Conservation (phyloP, 2,329 filamentous ascomycete species). For the Talaromyces amestolkiae region DNA sequence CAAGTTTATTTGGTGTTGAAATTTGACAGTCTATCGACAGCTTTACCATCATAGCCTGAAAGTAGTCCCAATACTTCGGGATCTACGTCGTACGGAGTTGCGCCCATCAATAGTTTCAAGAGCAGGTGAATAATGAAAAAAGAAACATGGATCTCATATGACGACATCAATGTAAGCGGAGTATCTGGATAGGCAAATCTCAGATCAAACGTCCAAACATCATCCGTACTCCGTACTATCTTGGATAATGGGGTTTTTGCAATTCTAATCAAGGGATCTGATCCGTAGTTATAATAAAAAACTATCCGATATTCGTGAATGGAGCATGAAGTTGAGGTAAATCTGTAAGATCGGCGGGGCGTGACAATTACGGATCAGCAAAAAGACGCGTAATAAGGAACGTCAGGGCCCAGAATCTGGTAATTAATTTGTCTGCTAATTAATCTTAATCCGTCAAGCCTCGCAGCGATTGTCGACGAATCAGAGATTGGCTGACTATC, state of each 20-base stretch:
- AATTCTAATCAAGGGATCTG: neutral
- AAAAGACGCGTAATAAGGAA: constrained; percentile 10
- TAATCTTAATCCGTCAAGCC: neutral
- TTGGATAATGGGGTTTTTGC: neutral
- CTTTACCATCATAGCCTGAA: neutral
- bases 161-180: constrained; percentile 1
- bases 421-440: neutral
- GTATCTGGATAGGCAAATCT: neutral
- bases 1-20: neutral
- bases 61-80: constrained; percentile 3
- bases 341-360: neutral
- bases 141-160: neutral
- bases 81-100: neutral
- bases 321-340: neutral
- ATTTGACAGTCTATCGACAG: neutral
- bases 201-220: neutral
- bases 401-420: neutral
- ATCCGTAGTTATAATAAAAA: neutral
- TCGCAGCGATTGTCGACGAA: neutral
- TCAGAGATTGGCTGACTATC: neutral
- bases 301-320: neutral
- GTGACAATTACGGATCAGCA: constrained; percentile 9
- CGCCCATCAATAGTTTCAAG: neutral
- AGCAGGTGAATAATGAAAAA: neutral
- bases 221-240: neutral